Evolutionary conservation across 768 basidiomycete genomes (phyloP), one percentile per base, ranked within the genome.

Genomic region (Trametes cinnabarina): DNA sequence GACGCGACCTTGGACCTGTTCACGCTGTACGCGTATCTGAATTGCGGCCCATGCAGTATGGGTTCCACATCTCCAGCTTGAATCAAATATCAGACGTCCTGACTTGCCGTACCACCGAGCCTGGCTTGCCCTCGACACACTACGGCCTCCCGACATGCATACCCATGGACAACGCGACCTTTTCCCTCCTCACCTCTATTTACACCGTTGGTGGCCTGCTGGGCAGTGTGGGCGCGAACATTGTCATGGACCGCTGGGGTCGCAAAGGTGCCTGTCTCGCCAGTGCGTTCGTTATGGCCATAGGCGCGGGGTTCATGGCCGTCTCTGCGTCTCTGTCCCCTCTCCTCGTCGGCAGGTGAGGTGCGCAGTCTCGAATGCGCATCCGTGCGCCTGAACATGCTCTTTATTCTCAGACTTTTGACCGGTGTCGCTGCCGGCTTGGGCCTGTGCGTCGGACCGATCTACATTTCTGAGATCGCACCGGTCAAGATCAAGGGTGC

Each of bases 51-150:
- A 12, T 14, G 42, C 52, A 91, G 82, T 92, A 92, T 74, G 94
- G 94, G n/a, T 97, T 90, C 71, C 92, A 96, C 71, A 91, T 94
- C 40, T 90, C 93, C 1, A 87, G 87, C 15, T 81, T 98, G 58
- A 98, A 98, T 70, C 93, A 94, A 69, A 86, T 95, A 26, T 48
- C 49, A 4, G 60, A 42, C 15, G 51, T 58, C 34, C 54, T 55
- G 11, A 92, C 88, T 3, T 96, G 93, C 74, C 79, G 80, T 49
- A 62, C 25, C 3, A 57, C 47, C 12, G 46, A 55, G 22, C 55
- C 55, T 4, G 64, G 69, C 44, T 28, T 57, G 25, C 22, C 50
- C 49, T 0, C 71, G 51, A 44, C 48, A 12, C 60, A 67, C 44
- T 70, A 75, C 65, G 75, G 74, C 10, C 74, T 91, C 9, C 83